Base-by-base conservation (phyloP, 1,139 yeast genomes). In the Yamadazyma atlantica region DNA sequence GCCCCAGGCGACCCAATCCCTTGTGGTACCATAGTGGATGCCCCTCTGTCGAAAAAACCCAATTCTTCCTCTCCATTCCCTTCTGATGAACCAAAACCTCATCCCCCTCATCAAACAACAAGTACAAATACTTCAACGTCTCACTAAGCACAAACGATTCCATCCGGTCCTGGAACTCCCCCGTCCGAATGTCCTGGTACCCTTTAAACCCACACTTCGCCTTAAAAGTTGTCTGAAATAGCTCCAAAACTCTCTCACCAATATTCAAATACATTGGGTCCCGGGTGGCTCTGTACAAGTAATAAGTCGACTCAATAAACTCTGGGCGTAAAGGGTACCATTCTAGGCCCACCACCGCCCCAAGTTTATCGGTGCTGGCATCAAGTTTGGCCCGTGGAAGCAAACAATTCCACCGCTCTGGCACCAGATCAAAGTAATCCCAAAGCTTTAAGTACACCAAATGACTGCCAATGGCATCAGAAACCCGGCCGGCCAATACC, bases 261-360 rank as follows among this genome's bases (percentile, higher is more conserved):
- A 88, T 76, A 40, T 83, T 80, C 18, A 89, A 60, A 55, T 82
- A 89, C 58, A 88, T 72, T 1, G 96, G 96, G 55, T 90, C 97
- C 43, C 69, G 73, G 0, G 97, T 90, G 1, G 96, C 96, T 34
- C 85, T 68, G 53, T 85, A 89, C 14, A 90, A 63, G 53, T 83
- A 83, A 58, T 88, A 90, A 0, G 95, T 87, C 0, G 95, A 85
- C 55, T 90, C 97, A 28, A 87, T 73, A 50, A 89, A 87, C 53
- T 90, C 97, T 0, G 97, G 97, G 39, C 97, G 64, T 37, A 90
- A 66, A 1, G 96, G 96, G 53, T 88, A 90, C 96, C 96, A 89
- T 55, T 86, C 96, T 30, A 90, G 63, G 0, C 75, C 68, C 2
- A 82, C 60, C 0, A 77, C 52, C 34, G 62, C 58, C 13, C 48